These are phyloP conservation scores for Mucor indicus DNA, from an alignment of 371 early-diverging fungal species.

Conservation along the genomic window DNA sequence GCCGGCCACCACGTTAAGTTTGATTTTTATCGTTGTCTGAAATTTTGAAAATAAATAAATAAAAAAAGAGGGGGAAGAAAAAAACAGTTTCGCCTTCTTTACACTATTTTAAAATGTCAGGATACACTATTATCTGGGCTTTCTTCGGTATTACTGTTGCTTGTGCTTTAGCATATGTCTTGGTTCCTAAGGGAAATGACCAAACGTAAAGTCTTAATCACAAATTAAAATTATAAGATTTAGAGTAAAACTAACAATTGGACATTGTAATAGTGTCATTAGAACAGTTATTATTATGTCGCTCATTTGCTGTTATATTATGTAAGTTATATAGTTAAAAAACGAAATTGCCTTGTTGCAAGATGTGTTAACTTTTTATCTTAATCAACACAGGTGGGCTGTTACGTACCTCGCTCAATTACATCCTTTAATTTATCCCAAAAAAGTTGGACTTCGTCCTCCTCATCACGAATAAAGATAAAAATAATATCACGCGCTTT, in stretches of 20 bases:
- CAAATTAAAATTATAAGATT: too few species aligned
- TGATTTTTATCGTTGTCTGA: too few species aligned
- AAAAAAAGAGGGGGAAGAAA: too few species aligned
- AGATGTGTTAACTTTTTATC: too few species aligned
- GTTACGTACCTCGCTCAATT: constrained; percentile 75
- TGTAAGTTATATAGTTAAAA: constrained; percentile 36
- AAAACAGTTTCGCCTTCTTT: too few species aligned
- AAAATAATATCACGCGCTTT: too few species aligned
- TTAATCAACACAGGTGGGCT: constrained; percentile 59
- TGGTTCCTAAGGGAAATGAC: constrained; percentile 57
- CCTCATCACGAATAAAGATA: constrained; percentile 24
- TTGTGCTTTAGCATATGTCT: constrained; percentile 45
- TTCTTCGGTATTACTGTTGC: constrained; percentile 40
- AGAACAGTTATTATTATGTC: constrained; percentile 71
- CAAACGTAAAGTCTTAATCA: constrained; percentile 46
- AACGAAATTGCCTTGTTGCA: too few species aligned
- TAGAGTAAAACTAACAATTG: too few species aligned
- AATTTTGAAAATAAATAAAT: too few species aligned
- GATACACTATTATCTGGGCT: constrained; percentile 55
- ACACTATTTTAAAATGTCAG: constrained; percentile 57
- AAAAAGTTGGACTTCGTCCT: constrained; percentile 61
- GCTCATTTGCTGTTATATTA: constrained; percentile 59
- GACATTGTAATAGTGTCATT: constrained; percentile 41
- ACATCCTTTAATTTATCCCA: constrained; percentile 66
- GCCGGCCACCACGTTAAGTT: too few species aligned